Conservation (phyloP, 2,329 filamentous ascomycete genomes). For the Aspergillus quadrilineatus region DNA sequence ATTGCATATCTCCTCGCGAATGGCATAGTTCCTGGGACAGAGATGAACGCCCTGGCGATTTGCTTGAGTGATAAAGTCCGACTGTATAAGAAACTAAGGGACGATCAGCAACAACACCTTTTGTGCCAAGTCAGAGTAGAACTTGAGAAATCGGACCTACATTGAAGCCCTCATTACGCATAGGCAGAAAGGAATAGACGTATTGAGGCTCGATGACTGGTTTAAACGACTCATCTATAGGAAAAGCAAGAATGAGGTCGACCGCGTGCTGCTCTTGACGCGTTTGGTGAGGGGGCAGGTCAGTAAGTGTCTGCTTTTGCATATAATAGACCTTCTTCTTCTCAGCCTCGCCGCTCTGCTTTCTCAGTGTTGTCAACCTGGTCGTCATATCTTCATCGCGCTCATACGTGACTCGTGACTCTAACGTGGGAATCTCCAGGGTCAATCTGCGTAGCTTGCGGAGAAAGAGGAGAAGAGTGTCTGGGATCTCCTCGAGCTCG, state of each 20-base stretch:
- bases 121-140: too few relatives aligned
- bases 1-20: not conserved
- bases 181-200: slow-evolving; percentile 50
- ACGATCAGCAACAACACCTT: not conserved
- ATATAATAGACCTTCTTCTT: slow-evolving; percentile 28
- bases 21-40: slow-evolving; percentile 1
- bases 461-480: slow-evolving; percentile 46
- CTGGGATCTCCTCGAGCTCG: slow-evolving; percentile 34
- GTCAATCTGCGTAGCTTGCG: slow-evolving; percentile 39
- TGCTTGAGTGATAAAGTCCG: slow-evolving; percentile 11
- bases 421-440: slow-evolving; percentile 6
- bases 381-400: not conserved
- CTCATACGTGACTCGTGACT: not conserved
- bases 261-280: slow-evolving; percentile 16
- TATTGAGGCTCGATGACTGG: slow-evolving; percentile 45
- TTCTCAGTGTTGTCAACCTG: not conserved
- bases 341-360: not conserved
- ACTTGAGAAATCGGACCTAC: slow-evolving; percentile 25
- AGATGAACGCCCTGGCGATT: slow-evolving; percentile 4
- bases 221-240: slow-evolving; percentile 30
- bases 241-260: slow-evolving; percentile 50
- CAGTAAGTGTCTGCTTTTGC: slow-evolving; percentile 26
- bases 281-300: slow-evolving; percentile 6
- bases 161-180: slow-evolving; percentile 46
- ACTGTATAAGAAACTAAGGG: slow-evolving; percentile 9